Conservation (phyloP, 306 rosid species). For the Ochetophila trinervis region DNA sequence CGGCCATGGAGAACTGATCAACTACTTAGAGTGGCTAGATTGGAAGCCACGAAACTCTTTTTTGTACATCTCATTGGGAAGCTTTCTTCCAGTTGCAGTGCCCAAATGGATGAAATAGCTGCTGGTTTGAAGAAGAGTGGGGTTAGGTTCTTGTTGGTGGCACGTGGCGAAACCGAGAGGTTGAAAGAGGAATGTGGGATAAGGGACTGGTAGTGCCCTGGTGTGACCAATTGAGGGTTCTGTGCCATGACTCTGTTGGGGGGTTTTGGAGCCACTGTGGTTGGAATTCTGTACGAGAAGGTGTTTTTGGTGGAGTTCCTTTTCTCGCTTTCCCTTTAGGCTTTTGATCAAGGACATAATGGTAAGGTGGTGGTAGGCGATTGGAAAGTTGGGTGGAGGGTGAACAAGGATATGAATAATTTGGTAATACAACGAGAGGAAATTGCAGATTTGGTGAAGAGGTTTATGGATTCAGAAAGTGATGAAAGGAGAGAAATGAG, state of each 20-base stretch:
- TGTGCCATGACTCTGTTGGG: constrained; percentile 48
- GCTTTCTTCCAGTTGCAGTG: constrained; percentile 41
- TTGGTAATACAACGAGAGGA: constrained; percentile 35
- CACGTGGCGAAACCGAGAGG: constrained; percentile 22
- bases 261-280: constrained; percentile 65
- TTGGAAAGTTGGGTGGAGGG: constrained; percentile 58
- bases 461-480: constrained; percentile 38
- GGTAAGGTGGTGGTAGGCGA: constrained; percentile 41
- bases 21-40: constrained; percentile 41
- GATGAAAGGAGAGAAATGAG: constrained; percentile 35
- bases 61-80: constrained; percentile 51
- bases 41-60: constrained; percentile 41
- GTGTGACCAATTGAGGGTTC: constrained; percentile 63
- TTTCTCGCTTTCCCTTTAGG: constrained; percentile 47
- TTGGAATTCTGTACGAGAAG: constrained; percentile 56
- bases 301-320: constrained; percentile 50
- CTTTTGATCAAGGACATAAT: constrained; percentile 41
- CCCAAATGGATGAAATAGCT: constrained; percentile 49
- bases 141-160: constrained; percentile 48
- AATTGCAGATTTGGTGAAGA: constrained; percentile 31
- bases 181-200: constrained; percentile 37
- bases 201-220: constrained; percentile 39
- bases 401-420: constrained; percentile 22
- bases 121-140: constrained; percentile 32
- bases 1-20: background rate